Percentiles rank a stretch among this genome's conserved stretches.
These are phyloP conservation scores for Scolecobasidium constrictum DNA, from an alignment of 2,329 filamentous ascomycete genomes.

Conservation along the genomic window DNA sequence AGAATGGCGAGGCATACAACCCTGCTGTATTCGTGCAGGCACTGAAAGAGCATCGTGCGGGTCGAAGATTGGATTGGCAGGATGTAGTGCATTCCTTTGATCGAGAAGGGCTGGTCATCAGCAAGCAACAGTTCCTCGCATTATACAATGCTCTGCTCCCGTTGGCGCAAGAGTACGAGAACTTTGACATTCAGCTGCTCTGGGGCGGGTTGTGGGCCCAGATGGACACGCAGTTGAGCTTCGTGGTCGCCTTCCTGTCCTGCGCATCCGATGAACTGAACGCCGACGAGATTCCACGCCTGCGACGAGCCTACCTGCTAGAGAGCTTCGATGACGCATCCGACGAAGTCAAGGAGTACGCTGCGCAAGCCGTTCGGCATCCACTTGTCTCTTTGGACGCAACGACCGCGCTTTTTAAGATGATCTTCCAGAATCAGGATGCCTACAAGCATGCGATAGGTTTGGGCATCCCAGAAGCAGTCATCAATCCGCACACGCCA, in stretches of 20 bases:
- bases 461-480: constrained; percentile 46
- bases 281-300: constrained; percentile 70
- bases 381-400: constrained; percentile 84
- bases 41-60: constrained; percentile 42
- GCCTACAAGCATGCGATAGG: constrained; percentile 45
- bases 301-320: constrained; percentile 64
- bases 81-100: constrained; percentile 73
- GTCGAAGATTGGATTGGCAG: constrained; percentile 50
- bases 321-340: constrained; percentile 52
- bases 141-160: constrained; percentile 71
- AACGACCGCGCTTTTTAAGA: constrained; percentile 54
- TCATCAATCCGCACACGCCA: constrained; percentile 61
- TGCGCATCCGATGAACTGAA: constrained; percentile 67
- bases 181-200: constrained; percentile 73
- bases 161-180: constrained; percentile 50
- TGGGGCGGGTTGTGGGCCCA: constrained; percentile 88
- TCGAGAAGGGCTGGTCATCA: constrained; percentile 62
- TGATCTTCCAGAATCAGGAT: constrained; percentile 48
- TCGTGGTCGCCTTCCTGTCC: constrained; percentile 77
- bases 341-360: constrained; percentile 47
- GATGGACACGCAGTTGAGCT: constrained; percentile 82
- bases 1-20: constrained; percentile 52
- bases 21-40: constrained; percentile 56
- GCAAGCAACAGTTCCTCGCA: constrained; percentile 67
- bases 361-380: constrained; percentile 63